Evolutionary conservation across 768 basidiomycete species (phyloP), one percentile per base, ranked within the genome.

Genomic region (Pleurotus platypus): DNA sequence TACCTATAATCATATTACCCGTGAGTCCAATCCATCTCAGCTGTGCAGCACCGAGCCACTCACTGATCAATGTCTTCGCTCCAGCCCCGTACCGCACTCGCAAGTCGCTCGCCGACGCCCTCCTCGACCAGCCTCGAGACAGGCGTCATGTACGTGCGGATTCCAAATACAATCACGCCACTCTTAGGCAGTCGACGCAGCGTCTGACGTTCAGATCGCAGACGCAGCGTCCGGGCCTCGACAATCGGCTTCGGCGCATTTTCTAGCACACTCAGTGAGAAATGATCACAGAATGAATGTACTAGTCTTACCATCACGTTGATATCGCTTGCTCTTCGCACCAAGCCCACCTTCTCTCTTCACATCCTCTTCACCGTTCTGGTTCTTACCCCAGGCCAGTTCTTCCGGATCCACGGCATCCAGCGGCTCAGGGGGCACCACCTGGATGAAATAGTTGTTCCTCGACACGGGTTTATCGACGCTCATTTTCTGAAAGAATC

Each of bases 381-480:
- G 82, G 46, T 78, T 80, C 59, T 68, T 67, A 30, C 77, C 78
- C 87, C 89, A 90, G 15, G 77, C 81, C 8, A 90, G 74, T 68
- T 89, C 86, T 57, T 87, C 82, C 16, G 81, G 79, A 66, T 89
- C 87, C 27, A 79, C 59, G 50, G 62, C 61, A 27, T 63, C 66
- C 3, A 57, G 55, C 26, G 49, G 50, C 11, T 42, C 61, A 39
- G 57, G 50, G 22, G 49, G 50, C 20, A 49, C 50, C 20, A 48
- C 16, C 35, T 55, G 48, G 26, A 53, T 47, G 37, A 59, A 51
- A 56, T 86, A 90, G 69, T 92, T 91, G 71, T 86, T 86, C 50
- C 90, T 82, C 57, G 77, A 69, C 49, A 91, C 84, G 6, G 88
- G 84, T 67, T 87, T 85, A 67, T 87, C 83, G 46, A 87, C 75